Evolutionary conservation across 2,329 filamentous ascomycete genomes (phyloP).

Genomic region (Coniochaeta hoffmannii): DNA sequence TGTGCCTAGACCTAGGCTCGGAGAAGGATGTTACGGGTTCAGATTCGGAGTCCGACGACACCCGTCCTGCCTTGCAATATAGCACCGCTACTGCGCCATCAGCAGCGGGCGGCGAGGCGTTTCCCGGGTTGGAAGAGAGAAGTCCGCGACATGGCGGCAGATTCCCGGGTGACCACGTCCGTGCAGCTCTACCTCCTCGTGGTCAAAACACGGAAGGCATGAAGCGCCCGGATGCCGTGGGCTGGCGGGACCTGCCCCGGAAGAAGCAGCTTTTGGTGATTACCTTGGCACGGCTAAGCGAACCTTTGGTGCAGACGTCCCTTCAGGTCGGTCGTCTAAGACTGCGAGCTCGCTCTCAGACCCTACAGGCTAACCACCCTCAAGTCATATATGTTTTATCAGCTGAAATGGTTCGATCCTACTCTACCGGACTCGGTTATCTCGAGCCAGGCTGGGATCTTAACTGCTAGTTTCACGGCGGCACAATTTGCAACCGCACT

Average conservation of each 20-base stretch:
- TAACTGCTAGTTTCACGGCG: conserved; percentile 73
- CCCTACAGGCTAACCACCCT: neutral
- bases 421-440: conserved; percentile 55
- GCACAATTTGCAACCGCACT: conserved; percentile 79
- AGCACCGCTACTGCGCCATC: neutral
- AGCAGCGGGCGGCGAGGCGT: neutral
- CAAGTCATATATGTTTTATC: conserved; percentile 78
- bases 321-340: conserved; percentile 34
- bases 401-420: conserved; percentile 68
- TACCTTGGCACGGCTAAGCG: conserved; percentile 70
- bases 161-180: neutral
- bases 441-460: conserved; percentile 66
- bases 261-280: conserved; percentile 74
- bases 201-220: neutral
- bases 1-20: neutral
- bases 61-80: neutral
- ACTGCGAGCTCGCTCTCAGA: neutral
- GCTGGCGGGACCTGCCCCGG: conserved; percentile 64
- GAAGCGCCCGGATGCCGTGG: neutral
- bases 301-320: conserved; percentile 75
- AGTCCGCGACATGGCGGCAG: neutral
- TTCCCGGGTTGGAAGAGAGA: neutral
- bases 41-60: neutral
- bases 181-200: neutral
- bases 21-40: neutral